Evolutionary conservation across 495 filamentous ascomycete species (phyloP).

Genomic region (Chaetomium tenue): DNA sequence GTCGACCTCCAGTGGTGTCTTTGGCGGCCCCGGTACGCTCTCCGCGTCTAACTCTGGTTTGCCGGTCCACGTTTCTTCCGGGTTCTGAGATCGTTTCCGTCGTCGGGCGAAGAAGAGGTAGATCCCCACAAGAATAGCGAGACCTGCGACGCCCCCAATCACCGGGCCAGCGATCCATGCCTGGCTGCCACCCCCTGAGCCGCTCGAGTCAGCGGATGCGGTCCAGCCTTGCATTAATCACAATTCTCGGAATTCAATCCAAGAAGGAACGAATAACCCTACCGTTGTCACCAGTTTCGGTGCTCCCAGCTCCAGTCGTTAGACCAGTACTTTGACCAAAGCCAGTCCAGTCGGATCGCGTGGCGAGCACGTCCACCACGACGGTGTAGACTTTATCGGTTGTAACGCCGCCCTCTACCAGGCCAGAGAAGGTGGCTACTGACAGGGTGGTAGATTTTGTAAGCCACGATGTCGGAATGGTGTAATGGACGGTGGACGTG

Average conservation of each 20-base stretch:
- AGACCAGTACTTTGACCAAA: too few species aligned
- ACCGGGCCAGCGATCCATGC: constrained; percentile 4
- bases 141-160: not conserved
- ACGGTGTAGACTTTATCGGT: not conserved
- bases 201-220: not conserved
- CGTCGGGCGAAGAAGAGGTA: not conserved
- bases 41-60: constrained; percentile 2
- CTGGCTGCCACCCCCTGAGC: not conserved
- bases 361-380: not conserved
- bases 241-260: not conserved
- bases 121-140: not conserved
- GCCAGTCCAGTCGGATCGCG: constrained; percentile 1
- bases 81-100: not conserved
- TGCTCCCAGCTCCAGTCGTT: too few species aligned
- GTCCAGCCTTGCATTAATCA: not conserved
- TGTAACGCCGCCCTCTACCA: not conserved
- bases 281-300: not conserved
- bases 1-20: not conserved
- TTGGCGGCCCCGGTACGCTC: not conserved
- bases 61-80: not conserved
- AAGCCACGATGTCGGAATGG: constrained; percentile 1
- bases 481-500: not conserved
- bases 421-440: not conserved
- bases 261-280: not conserved
- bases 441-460: not conserved